A percentile compares a stretch with the other conserved stretches of the same genome.
Conservation (phyloP, 768 basidiomycete species). For the Saitozyma sp. region DNA sequence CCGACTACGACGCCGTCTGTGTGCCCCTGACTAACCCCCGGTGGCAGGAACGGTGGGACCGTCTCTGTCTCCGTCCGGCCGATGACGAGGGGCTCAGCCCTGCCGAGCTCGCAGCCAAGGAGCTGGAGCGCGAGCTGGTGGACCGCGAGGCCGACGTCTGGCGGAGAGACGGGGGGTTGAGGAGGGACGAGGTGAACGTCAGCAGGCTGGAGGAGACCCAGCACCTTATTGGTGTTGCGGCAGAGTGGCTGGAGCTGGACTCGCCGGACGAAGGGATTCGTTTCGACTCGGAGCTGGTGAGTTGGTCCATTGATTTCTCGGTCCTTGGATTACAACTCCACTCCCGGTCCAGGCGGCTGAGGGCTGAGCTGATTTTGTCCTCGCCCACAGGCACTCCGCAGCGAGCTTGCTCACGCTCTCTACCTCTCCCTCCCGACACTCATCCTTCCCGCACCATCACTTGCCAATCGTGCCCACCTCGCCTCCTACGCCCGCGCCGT, state of each 20-base stretch:
- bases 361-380: not conserved
- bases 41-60: slow-evolving; percentile 85
- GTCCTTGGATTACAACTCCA: not conserved
- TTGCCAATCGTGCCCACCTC: slow-evolving; percentile 64
- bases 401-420: slow-evolving; percentile 88
- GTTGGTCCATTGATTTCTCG: slow-evolving; percentile 31
- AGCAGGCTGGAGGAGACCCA: slow-evolving; percentile 68
- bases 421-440: slow-evolving; percentile 84
- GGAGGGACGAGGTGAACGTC: slow-evolving; percentile 81
- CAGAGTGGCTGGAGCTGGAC: slow-evolving; percentile 95
- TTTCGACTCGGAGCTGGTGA: slow-evolving; percentile 90
- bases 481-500: slow-evolving; percentile 92
- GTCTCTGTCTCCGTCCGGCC: slow-evolving; percentile 68
- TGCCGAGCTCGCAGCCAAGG: slow-evolving; percentile 44
- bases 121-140: slow-evolving; percentile 49
- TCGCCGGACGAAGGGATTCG: slow-evolving; percentile 88
- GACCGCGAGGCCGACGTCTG: slow-evolving; percentile 73
- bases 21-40: slow-evolving; percentile 83
- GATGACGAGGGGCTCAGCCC: slow-evolving; percentile 37
- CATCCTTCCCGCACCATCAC: slow-evolving; percentile 85
- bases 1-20: slow-evolving; percentile 72
- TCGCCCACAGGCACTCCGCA: slow-evolving; percentile 71
- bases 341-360: too few relatives aligned
- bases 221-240: slow-evolving; percentile 68
- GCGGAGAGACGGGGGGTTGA: slow-evolving; percentile 78